phyloP scores from a whole-genome alignment of 495 filamentous ascomycete genomes.

The Penicillium dipodomyicola region DNA sequence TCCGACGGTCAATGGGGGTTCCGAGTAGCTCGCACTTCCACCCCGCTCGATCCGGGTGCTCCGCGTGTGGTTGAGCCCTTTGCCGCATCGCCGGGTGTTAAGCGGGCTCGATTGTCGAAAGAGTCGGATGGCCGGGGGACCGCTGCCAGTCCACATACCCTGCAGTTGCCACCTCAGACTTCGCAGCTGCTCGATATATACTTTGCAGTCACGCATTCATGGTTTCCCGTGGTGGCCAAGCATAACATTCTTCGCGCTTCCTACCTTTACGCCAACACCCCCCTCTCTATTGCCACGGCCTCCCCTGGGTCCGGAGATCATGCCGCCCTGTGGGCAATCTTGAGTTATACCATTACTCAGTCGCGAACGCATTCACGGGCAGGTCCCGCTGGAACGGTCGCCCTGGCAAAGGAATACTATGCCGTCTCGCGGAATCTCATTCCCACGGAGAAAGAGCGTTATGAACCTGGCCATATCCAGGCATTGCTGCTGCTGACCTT shows the following conservation, averaged over 20 bases:
- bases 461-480: constrained; percentile 61
- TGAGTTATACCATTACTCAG: constrained; percentile 54
- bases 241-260: constrained; percentile 58
- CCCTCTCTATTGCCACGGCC: constrained; percentile 41
- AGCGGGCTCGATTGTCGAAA: constrained; percentile 31
- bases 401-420: constrained; percentile 51
- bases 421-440: constrained; percentile 56
- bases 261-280: constrained; percentile 50
- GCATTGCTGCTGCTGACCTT: constrained; percentile 61
- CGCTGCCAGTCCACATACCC: constrained; percentile 17
- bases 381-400: constrained; percentile 20
- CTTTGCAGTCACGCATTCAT: constrained; percentile 69
- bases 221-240: constrained; percentile 71
- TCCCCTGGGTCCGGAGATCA: constrained; percentile 54
- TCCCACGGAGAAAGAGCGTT: constrained; percentile 55
- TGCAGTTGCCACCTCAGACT: constrained; percentile 57
- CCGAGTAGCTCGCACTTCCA: constrained; percentile 34
- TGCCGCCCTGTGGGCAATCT: constrained; percentile 61
- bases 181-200: constrained; percentile 68
- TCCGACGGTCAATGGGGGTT: constrained; percentile 36
- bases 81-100: constrained; percentile 26
- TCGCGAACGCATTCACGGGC: constrained; percentile 29
- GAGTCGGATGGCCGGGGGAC: constrained; percentile 16
- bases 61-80: constrained; percentile 33
- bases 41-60: constrained; percentile 30